Evolutionary conservation across 257 asterid genomes (phyloP), one percentile per base, ranked within the genome.

Genomic region (Nicotiana knightiana): DNA sequence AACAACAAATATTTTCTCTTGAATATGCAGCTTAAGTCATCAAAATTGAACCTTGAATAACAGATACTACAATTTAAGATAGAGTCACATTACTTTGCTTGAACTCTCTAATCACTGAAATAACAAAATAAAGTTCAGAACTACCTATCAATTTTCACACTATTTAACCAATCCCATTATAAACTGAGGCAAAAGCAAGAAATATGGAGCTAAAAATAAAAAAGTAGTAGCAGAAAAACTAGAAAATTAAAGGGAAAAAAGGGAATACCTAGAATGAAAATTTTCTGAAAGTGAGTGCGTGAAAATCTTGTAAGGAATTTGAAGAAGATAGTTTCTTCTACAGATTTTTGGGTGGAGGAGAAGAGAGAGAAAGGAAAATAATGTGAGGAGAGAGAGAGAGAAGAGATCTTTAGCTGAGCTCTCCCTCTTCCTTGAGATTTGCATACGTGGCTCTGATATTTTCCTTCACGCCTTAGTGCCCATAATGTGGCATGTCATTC

Each of bases 361-460:
- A 43, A 70, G 66, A 35, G 80, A 81, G 78, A 84, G 84, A 78
- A 33, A 81, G 84, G 84, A 83, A 17, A 43, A 86, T 89, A 88
- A 92, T 88, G 88, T 86, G 91, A 89, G 83, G 93, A 90, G 92
- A 90, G 92, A 82, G 88, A 28, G 71, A 0, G 33, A 51, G 81
- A 81, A 80, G 89, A 91, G 94, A 93, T 92, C 97, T 95, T 93
- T 93, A 93, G 87, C 98, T 89, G 90, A 87, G 81, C 83, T 89
- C 93, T 89, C 93, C 84, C 67, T 58, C 83, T 63, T 63, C 82
- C 76, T 62, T 28, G 18, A 82, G 4, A 73, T 73, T 73, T 81
- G 93, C 97, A 54, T 81, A 95, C 94, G 97, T 95, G 90, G 88
- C 90, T 54, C 75, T 77, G 85, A 87, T 87, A 83, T 87, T 87